Base-by-base conservation (phyloP, 441 rosid species). In the Euphorbia schlechtendalii region DNA sequence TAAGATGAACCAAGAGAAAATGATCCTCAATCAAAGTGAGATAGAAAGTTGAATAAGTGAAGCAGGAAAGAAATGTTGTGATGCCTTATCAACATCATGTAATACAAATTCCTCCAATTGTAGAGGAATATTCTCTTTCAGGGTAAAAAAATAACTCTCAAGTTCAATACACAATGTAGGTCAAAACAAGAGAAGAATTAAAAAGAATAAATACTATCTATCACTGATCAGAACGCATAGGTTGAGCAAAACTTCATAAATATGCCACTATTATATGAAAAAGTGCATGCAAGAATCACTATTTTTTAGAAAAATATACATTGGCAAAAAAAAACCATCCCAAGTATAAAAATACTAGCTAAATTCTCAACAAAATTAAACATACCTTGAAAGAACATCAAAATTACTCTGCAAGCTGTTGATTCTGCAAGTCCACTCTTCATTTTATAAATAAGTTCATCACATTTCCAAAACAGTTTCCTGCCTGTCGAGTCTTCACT, bases 401-500 rank as follows among this genome's bases (percentile, higher is more conserved):
- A 78, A 72, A 94, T 87, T 48, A 62, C 73, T 75, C 91, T 78
- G 78, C 96, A 83, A 66, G 98, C 90, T 38, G 86, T 67, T 28
- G 92, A 79, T 74, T 87, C 98, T 0, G 62, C 74, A 56, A 85
- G 71, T 28, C 96, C 99, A 69, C 85, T 80, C 80, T 84, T 94
- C 82, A 94, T 84, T 78, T 87, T 89, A 17, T 89, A 92, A 0
- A 76, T 73, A 56, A 94, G 87, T 2, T 94, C 96, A 66, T 84
- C 92, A 49, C 98, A 94, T 75, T 91, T 87, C 96, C 96, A 78
- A 71, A 82, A 87, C 27, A 94, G 86, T 63, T 83, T 89, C 78
- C 92, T 75, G 43, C 98, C 96, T 79, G 83, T 84, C n/a, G 83
- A 65, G 67, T 94, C 96, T 81, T 94, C 96, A 73, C 96, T 94